phyloP scores from a whole-genome alignment of 345 rosid genomes.

The Syzygium jambos region DNA sequence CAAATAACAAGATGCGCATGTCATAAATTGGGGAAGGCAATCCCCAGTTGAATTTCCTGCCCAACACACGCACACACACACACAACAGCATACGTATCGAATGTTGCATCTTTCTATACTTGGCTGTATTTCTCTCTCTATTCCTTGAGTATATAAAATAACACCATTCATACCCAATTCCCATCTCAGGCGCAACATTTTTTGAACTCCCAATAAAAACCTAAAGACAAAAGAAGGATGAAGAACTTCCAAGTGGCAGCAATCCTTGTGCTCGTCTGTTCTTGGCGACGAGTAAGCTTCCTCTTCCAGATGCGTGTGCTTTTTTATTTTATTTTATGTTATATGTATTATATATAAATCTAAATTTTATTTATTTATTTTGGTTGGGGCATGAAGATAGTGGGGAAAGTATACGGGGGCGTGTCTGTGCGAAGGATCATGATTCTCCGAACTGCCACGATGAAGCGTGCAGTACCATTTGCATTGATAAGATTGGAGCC shows the following conservation, averaged over 20 bases:
- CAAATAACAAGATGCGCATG: not conserved
- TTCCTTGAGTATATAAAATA: not conserved
- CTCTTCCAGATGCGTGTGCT: not conserved
- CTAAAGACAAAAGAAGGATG: not conserved
- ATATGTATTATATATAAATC: not conserved
- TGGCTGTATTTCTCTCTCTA: not conserved
- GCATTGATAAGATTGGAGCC: not conserved
- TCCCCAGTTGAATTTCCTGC: not conserved
- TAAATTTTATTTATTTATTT: not conserved
- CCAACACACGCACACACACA: not conserved
- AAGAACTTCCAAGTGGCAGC: not conserved
- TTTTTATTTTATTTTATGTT: not conserved
- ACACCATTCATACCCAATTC: not conserved
- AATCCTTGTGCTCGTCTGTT: not conserved
- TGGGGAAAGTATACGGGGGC: not conserved
- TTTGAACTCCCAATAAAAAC: not conserved
- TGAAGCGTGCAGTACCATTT: not conserved
- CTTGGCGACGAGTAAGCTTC: not conserved
- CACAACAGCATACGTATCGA: not conserved
- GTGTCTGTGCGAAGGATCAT: not conserved
- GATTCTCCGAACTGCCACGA: not conserved
- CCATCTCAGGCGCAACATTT: not conserved
- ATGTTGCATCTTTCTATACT: not conserved
- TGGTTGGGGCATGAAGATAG: no score
- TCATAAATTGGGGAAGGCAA: not conserved